Evolutionary conservation across 2,329 filamentous ascomycete genomes (phyloP).

Genomic region (Penicillium sp.): DNA sequence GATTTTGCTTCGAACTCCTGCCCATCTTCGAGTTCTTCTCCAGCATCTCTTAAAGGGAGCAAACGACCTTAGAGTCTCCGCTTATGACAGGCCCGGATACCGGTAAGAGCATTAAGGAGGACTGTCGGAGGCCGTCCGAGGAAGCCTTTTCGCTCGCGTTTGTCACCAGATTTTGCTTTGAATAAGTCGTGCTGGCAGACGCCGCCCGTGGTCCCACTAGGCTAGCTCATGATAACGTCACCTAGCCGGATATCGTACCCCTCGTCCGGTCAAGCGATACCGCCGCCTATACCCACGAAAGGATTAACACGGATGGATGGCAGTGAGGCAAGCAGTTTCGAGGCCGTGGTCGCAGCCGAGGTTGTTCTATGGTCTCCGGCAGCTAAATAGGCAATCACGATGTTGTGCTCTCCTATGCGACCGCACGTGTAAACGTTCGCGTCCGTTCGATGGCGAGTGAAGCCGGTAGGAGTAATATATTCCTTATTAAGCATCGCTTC

Average conservation of each 20-base stretch:
- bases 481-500: constrained; percentile 31
- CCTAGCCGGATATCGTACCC: too few species aligned
- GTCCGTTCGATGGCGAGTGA: constrained; percentile 13
- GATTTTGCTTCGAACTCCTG: constrained; percentile 10
- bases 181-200: too few species aligned
- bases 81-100: constrained; percentile 25
- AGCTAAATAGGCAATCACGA: constrained; percentile 21
- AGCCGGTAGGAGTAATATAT: constrained; percentile 21
- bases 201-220: too few species aligned
- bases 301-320: constrained; percentile 27
- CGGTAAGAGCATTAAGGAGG: constrained; percentile 28
- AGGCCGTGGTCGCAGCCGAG: constrained; percentile 11
- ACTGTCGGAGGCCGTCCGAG: constrained; percentile 21
- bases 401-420: constrained; percentile 21
- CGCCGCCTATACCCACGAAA: constrained; percentile 36
- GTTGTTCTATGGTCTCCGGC: constrained; percentile 20
- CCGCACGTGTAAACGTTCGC: constrained; percentile 25
- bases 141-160: too few species aligned
- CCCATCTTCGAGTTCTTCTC: constrained; percentile 11
- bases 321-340: constrained; percentile 20
- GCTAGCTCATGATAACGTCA: too few species aligned
- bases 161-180: too few species aligned
- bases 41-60: constrained; percentile 13
- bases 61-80: constrained; percentile 13
- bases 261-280: constrained; percentile 26